Conservation (phyloP, 805 yeast species). For the Candida piceae region DNA sequence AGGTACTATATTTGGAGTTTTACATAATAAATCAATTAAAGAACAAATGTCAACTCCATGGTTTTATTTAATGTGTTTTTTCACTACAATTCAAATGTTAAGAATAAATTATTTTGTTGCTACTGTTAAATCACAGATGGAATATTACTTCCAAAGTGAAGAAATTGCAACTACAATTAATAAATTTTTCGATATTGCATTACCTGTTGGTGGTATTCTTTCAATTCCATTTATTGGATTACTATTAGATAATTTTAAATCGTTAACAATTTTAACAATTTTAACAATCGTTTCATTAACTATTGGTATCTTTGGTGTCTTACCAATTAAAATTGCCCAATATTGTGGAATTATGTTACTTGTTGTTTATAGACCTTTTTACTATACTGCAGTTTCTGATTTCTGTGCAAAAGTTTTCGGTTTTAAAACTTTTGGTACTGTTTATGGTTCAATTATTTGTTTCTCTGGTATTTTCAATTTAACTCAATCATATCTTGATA, state of each 20-base stretch:
- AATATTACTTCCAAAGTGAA: slow-evolving; percentile 53
- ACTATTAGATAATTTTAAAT: slow-evolving; percentile 67
- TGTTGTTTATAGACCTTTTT: slow-evolving; percentile 85
- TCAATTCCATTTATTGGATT: slow-evolving; percentile 86
- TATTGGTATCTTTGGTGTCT: slow-evolving; percentile 69
- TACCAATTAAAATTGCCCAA: slow-evolving; percentile 46
- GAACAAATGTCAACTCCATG: slow-evolving; percentile 54
- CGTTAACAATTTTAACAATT: slow-evolving; percentile 50
- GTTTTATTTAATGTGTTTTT: slow-evolving; percentile 72
- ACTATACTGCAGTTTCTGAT: slow-evolving; percentile 89
- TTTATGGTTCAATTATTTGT: slow-evolving; percentile 82
- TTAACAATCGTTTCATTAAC: slow-evolving; percentile 49
- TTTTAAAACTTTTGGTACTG: slow-evolving; percentile 83
- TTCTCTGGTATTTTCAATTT: slow-evolving; percentile 79
- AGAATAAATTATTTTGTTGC: slow-evolving; percentile 92
- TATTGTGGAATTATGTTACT: slow-evolving; percentile 63
- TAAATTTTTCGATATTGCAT: slow-evolving; percentile 74
- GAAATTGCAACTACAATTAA: slow-evolving; percentile 53
- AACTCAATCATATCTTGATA: slow-evolving; percentile 65
- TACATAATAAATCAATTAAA: slow-evolving; percentile 51
- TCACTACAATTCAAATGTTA: slow-evolving; percentile 85
- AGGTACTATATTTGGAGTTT: slow-evolving; percentile 71
- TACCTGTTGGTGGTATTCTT: slow-evolving; percentile 83
- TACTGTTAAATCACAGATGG: slow-evolving; percentile 78
- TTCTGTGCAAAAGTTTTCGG: slow-evolving; percentile 92